Evolutionary conservation across 345 rosid genomes (phyloP).

Genomic region (Populus nigra): DNA sequence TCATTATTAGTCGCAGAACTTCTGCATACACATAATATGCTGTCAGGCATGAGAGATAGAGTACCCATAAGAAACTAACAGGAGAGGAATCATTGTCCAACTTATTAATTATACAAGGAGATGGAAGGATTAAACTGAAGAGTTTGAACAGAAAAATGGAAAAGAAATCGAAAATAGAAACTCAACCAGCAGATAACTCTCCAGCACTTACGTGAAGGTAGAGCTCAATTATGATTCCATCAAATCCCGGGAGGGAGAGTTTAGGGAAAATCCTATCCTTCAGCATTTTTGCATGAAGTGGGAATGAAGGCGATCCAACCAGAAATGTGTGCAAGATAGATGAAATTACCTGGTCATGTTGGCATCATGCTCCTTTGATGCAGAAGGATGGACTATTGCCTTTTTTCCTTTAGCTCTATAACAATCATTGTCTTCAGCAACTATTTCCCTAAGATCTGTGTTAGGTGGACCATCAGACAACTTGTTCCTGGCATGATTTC

Average conservation of each 20-base stretch:
- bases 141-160: background rate
- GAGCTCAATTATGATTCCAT: background rate
- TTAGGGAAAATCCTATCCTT: background rate
- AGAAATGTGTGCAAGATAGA: background rate
- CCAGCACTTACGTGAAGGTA: background rate
- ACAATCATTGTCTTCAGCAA: slow-evolving; percentile 38
- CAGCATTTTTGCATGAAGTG: background rate
- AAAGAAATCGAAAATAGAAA: background rate
- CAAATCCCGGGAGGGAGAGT: background rate
- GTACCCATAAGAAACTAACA: background rate
- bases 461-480: slow-evolving; percentile 32
- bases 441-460: slow-evolving; percentile 40
- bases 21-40: slow-evolving; percentile 21
- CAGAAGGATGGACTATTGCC: slow-evolving; percentile 25
- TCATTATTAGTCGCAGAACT: slow-evolving; percentile 23
- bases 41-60: background rate
- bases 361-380: slow-evolving; percentile 25
- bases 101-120: background rate
- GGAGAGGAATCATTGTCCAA: background rate
- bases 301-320: background rate
- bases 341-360: slow-evolving; percentile 46
- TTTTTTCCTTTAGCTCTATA: slow-evolving; percentile 52
- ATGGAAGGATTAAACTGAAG: background rate
- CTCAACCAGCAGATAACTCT: background rate
- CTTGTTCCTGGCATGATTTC: slow-evolving; percentile 21